Evolutionary conservation across 139 green algal species (phyloP), one percentile per base, ranked within the genome.

Genomic region (Gonium pectorale): DNA sequence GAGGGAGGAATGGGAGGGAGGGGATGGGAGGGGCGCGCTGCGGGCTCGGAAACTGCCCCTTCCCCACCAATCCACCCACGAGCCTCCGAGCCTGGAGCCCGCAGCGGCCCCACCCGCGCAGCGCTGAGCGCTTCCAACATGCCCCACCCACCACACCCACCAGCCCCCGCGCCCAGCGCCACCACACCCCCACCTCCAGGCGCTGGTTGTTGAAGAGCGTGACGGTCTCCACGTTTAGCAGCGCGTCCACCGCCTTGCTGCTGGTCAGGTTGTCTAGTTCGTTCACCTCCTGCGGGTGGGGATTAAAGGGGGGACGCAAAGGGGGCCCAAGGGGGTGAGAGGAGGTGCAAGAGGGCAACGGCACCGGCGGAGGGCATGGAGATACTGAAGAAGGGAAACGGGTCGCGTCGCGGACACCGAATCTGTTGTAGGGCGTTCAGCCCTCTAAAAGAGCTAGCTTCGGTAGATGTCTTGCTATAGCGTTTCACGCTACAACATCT

Each of bases 141-240:
- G 17, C 49, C 17, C 13, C 49, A 26, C 49, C 49, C 49, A 17
- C 13, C 17, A 17, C 49, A 56, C 15, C 56, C 21, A n/a, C n/a
- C 24, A 13, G 15, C 56, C 56, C 56, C 15, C 56, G 15, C 24
- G 24, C 56, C 24, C 56, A 13, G 15, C 56, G 21, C 24, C 56
- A 13, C 21, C 56, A 8, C 21, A 13, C 17, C 11, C 43, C 0
- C 54, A 91, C 88, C 88, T 94, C 91, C 6, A 93, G 69, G 17
- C 81, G 38, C 71, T 88, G 78, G 90, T 97, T 97, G 90, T 93
- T 91, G 87, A 97, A 98, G 60, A 99, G 94, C 73, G 94, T 92
- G 43, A 99, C 96, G 0, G 97, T 98, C 90, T 99, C 86, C 77
- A 95, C 96, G 86, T 98, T 98, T 24, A 99, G 90, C 67, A 99